Base-by-base conservation (phyloP, 176 grass and related monocot species). In the Chrysopogon serrulatus region DNA sequence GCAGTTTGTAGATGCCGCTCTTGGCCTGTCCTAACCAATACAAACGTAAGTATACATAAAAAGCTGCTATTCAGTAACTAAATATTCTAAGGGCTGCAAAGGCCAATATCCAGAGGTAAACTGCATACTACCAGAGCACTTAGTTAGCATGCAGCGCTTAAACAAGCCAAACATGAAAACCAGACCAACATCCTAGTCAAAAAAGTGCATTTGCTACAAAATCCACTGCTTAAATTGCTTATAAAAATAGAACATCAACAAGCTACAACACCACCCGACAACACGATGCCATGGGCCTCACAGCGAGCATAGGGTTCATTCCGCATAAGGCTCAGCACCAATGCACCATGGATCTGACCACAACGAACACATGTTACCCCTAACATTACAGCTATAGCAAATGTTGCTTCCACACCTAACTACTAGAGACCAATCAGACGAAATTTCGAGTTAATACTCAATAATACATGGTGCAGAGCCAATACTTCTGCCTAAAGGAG, bases 301-400 rank as follows among this genome's bases (percentile, higher is more conserved):
- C 18, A 37, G 47, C 60, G 59, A 82, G 73, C 66, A 79, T 69
- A 44, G 79, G 61, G 45, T 73, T 8, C 31, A 87, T 73, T 54
- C 65, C 23, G 15, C 77, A 53, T 1, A 78, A 88, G 28, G 61
- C 44, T 84, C 39, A 16, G 40, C 36, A 68, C 73, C 23, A 67
- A 59, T 24, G 60, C 60, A 27, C 12, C 60, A 31, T 31, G 69
- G 77, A 77, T 76, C 43, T 30, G 2, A 83, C 49, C 41, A 76
- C 48, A 63, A 21, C 36, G 13, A 76, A 90, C 71, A 83, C 1
- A 80, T 54, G 71, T 82, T 85, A 82, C 21, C 35, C 49, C 80
- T 87, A 87, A 70, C 59, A 87, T 83, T 68, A 90, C 79, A 84
- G 57, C 80, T 90, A 87, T 71, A 70, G 51, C 74, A 76, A 79